These are phyloP conservation scores for Cenchrus purpureus DNA, from an alignment of 176 grass and related monocot species.

Conservation along the genomic window DNA sequence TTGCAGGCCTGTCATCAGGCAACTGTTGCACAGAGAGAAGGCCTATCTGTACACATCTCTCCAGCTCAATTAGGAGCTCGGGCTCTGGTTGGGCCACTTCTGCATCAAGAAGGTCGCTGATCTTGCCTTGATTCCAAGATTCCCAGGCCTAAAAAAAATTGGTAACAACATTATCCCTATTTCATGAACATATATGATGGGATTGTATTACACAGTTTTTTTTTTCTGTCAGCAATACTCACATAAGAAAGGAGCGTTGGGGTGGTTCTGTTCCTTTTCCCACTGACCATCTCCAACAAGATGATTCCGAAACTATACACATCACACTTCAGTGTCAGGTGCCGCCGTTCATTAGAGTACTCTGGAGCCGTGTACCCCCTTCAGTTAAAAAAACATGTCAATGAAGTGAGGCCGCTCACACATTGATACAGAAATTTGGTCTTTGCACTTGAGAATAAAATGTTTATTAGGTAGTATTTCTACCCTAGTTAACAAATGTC, in stretches of 20 bases:
- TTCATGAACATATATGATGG: not conserved
- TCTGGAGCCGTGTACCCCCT: conserved; percentile 39
- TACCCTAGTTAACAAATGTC: no score
- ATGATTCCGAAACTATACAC: conserved; percentile 32
- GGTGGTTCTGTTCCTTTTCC: not conserved
- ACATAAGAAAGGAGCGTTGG: conserved; percentile 17
- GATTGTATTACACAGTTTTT: not conserved
- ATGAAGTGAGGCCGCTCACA: no score
- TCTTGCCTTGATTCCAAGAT: conserved; percentile 24
- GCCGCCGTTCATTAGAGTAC: not conserved
- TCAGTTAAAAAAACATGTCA: not conserved
- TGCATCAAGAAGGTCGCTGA: conserved; percentile 25
- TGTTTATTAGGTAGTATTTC: no score
- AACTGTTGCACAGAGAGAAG: conserved; percentile 60
- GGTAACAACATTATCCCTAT: not conserved
- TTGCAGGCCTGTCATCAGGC: conserved; percentile 40
- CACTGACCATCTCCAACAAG: conserved; percentile 6
- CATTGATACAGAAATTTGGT: no score
- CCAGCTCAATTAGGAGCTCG: not conserved
- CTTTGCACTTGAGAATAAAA: no score
- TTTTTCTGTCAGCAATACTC: not conserved
- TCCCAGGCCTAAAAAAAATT: conserved; percentile 34
- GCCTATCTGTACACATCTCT: conserved; percentile 53
- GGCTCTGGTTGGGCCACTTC: not conserved
- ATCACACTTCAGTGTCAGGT: conserved; percentile 34